Base-by-base conservation (phyloP, 345 rosid genomes). In the Hibiscus tridactylites region DNA sequence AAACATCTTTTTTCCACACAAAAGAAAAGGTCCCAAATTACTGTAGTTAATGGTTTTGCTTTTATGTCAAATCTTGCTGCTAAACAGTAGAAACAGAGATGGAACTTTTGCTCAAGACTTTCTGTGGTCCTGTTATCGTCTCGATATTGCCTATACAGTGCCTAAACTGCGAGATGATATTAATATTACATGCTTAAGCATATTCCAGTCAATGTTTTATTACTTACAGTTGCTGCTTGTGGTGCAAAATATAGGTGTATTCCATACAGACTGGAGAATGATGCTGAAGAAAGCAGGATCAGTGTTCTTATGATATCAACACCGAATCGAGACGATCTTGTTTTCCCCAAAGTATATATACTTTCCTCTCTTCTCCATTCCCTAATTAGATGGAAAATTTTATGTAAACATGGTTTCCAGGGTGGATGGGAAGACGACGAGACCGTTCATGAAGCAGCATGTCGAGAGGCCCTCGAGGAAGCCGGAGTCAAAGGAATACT, bases 391-490 rank as follows among this genome's bases (percentile, higher is more conserved):
- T 46, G 24, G n/a, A 0, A 61, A n/a, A 2, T 6, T 52, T 62
- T 39, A 61, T 71, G 49, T 73, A 21, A 62, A 33, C 10, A 6
- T 13, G 6, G 4, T 67, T 49, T 24, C 3, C 76, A 94, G 97
- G 98, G 98, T 71, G 98, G 98, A 61, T 94, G 98, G 98, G 98
- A 94, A 83, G 83, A 91, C 76, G 97, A 94, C 78, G 98, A 94
- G 80, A 88, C 95, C 33, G 76, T 90, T 60, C 73, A 75, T 35
- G 89, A 94, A 83, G 98, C 98, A 67, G 98, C 98, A 65, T 71
- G 85, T 66, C 97, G 97, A 12, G 97, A 91, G 81, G 92, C 98
- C 72, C 47, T 87, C 61, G 98, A 94, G 85, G 98, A 94, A 84
- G 97, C 98, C 0, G 98, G 98, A 71, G 91, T 94, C 9, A 83